Percentiles rank a stretch among this genome's conserved stretches.
These are phyloP conservation scores for Erodium trifolium DNA, from an alignment of 441 rosid genomes.

Conservation along the genomic window DNA sequence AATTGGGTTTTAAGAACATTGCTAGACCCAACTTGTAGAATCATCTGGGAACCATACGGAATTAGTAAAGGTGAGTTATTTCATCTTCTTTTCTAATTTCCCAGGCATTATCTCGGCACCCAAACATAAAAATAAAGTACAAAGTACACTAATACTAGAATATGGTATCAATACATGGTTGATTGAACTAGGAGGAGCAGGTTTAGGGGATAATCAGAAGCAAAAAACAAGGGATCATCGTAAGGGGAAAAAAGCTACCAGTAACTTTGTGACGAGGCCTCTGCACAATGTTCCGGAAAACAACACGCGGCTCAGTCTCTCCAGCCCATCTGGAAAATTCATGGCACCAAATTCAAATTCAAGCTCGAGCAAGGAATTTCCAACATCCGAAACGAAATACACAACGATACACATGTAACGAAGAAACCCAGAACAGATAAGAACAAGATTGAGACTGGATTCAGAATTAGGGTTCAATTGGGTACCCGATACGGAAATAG, in stretches of 20 bases:
- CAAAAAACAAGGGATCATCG: neutral
- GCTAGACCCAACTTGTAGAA: neutral
- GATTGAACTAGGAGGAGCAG: too few species aligned
- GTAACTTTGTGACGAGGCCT: conserved; percentile 89
- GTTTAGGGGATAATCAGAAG: too few species aligned
- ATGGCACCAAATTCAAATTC: neutral
- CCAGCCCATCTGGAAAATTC: conserved; percentile 76
- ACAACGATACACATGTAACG: neutral
- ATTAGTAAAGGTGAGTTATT: neutral
- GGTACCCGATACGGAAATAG: conserved; percentile 86
- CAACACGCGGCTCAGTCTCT: conserved; percentile 76
- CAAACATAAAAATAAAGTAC: neutral
- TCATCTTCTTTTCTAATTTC: neutral
- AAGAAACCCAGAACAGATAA: neutral
- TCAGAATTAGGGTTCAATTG: conserved; percentile 27
- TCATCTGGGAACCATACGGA: neutral
- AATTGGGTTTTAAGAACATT: neutral
- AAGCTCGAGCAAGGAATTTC: neutral
- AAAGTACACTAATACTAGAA: too few species aligned
- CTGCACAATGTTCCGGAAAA: conserved; percentile 91
- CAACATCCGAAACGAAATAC: neutral
- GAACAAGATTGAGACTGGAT: neutral
- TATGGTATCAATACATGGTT: too few species aligned
- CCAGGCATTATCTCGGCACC: neutral
- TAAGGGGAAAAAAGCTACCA: conserved; percentile 29